These are phyloP conservation scores for Saccharomyces hybrid DNA, from an alignment of 1,139 yeast species.

Conservation along the genomic window DNA sequence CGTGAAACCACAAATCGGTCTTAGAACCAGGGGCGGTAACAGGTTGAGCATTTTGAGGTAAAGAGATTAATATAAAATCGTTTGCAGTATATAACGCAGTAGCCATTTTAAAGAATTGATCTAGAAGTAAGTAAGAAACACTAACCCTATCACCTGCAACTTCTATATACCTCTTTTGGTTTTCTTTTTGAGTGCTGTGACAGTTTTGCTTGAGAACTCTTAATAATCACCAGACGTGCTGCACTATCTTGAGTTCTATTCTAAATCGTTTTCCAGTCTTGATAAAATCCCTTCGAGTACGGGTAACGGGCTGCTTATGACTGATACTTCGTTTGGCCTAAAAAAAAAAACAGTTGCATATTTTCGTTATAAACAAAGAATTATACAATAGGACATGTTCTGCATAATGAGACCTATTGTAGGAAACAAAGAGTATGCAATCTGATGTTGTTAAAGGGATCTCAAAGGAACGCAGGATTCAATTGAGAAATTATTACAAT, in stretches of 20 bases:
- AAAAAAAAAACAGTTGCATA: not conserved
- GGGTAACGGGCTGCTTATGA: not conserved
- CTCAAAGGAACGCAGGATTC: not conserved
- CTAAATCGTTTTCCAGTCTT: not conserved
- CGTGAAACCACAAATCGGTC: constrained; percentile 35
- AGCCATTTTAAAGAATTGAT: constrained; percentile 10
- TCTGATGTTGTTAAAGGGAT: not conserved
- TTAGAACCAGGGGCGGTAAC: constrained; percentile 36
- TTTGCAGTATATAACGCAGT: constrained; percentile 27
- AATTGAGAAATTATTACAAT: not conserved
- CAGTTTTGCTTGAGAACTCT: not conserved
- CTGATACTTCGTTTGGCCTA: not conserved
- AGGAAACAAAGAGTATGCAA: not conserved
- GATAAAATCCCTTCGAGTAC: not conserved
- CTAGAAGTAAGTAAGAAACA: not conserved
- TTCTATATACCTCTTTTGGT: not conserved
- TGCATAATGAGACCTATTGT: not conserved
- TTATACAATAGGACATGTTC: not conserved
- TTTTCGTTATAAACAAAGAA: not conserved
- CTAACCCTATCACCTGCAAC: not conserved
- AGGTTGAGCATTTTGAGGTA: constrained; percentile 44
- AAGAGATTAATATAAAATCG: constrained; percentile 37
- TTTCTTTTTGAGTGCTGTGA: not conserved
- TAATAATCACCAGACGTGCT: not conserved
- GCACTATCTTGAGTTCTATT: not conserved